Evolutionary conservation across 257 asterid species (phyloP).

Genomic region (Solanum chilense): DNA sequence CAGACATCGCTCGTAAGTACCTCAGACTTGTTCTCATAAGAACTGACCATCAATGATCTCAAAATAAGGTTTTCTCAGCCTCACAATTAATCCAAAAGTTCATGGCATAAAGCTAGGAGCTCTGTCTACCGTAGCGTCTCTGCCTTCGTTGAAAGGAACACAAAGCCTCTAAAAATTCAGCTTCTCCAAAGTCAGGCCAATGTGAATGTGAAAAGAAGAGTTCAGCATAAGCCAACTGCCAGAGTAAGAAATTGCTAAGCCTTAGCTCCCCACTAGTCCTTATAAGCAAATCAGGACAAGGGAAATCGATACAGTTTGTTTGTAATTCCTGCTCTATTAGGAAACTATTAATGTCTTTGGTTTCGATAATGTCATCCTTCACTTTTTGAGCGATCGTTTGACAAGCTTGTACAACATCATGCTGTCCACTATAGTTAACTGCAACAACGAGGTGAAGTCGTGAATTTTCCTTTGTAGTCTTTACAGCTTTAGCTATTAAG

Average conservation of each 20-base stretch:
- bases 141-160: constrained; percentile 39
- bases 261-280: constrained; percentile 66
- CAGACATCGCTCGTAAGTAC: background rate
- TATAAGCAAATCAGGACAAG: constrained; percentile 46
- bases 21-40: background rate
- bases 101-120: background rate
- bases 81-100: background rate
- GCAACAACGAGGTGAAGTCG: constrained; percentile 45
- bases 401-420: constrained; percentile 42
- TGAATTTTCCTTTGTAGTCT: constrained; percentile 26
- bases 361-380: constrained; percentile 39
- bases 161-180: constrained; percentile 41
- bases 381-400: constrained; percentile 34
- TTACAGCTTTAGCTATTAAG: constrained; percentile 8
- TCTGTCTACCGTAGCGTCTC: constrained; percentile 39
- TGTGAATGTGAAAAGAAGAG: constrained; percentile 26
- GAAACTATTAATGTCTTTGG: constrained; percentile 29
- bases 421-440: constrained; percentile 39
- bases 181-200: constrained; percentile 69
- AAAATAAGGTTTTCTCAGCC: background rate
- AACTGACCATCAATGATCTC: background rate
- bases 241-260: constrained; percentile 52
- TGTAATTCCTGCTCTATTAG: constrained; percentile 38
- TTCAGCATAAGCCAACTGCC: constrained; percentile 71
- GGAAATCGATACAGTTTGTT: constrained; percentile 37